phyloP scores from a whole-genome alignment of 2,329 filamentous ascomycete genomes.

The Simplicillium sp. region DNA sequence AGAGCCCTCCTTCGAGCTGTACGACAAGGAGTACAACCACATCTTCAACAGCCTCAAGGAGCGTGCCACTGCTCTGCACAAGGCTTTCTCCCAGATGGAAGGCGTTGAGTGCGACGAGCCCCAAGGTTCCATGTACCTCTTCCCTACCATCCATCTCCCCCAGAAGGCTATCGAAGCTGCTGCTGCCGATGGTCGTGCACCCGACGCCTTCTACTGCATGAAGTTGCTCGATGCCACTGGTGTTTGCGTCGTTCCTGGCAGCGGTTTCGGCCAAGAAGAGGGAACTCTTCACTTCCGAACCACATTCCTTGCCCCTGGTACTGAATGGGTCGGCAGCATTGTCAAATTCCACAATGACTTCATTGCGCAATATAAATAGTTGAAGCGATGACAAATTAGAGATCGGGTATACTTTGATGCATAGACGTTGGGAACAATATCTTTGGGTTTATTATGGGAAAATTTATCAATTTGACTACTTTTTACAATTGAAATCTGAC shows the following conservation, averaged over 20 bases:
- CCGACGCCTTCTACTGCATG: constrained; percentile 94
- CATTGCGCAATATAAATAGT: constrained; percentile 65
- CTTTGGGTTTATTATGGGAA: neutral
- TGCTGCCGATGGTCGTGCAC: constrained; percentile 56
- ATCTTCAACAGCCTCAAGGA: constrained; percentile 72
- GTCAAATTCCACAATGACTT: constrained; percentile 87
- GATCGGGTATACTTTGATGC: neutral
- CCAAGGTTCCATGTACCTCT: constrained; percentile 97
- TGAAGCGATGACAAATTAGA: too few species aligned
- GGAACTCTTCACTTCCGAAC: constrained; percentile 90
- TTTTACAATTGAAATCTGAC: too few species aligned
- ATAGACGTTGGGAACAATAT: neutral
- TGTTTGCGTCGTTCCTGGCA: constrained; percentile 86
- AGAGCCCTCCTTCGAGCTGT: constrained; percentile 74
- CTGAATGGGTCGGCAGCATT: constrained; percentile 84
- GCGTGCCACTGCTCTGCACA: constrained; percentile 76
- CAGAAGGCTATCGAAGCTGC: constrained; percentile 70
- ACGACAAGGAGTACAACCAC: constrained; percentile 72
- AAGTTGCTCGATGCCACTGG: constrained; percentile 86
- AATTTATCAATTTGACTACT: too few species aligned
- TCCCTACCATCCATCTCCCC: constrained; percentile 82
- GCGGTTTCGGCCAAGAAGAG: constrained; percentile 89
- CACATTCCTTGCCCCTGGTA: constrained; percentile 92
- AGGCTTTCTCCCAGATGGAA: constrained; percentile 91
- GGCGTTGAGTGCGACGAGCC: constrained; percentile 85